Base-by-base conservation (phyloP, 345 rosid genomes). In the Ceriops zippeliana region DNA sequence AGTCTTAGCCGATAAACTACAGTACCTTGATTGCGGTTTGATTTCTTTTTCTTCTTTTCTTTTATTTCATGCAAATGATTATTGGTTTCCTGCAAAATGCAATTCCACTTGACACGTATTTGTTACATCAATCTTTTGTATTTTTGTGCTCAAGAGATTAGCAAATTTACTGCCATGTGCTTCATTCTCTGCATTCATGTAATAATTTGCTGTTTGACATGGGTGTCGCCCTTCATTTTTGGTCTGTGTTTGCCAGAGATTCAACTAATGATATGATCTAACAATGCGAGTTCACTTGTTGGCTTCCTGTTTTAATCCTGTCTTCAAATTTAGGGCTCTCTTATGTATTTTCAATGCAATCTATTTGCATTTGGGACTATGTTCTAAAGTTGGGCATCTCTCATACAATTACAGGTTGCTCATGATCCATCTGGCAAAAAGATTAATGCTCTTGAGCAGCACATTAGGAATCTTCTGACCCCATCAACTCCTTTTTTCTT, bases 391-490 rank as follows among this genome's bases (percentile, higher is more conserved):
- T 37, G 30, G 28, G 61, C 22, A 11, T 31, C 7, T 13, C 15
- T 34, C 8, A 2, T 51, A 51, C 37, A 56, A 61, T 73, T 62
- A 22, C 79, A 91, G 97, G 97, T 91, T 73, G 97, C 97, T 16
- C 83, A 91, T 70, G 89, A 91, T 63, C 97, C 97, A 65, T 75
- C 86, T 46, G 96, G 93, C n/a, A 86, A 87, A 61, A 87, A 89
- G 53, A 90, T 91, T 73, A 91, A 91, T 71, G 97, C 93, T 19
- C 88, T 91, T 79, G 87, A 86, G 86, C 97, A 91, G 83, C 97
- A 91, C 85, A 89, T 89, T 68, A 83, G 79, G 96, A 91, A 86
- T 80, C 85, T 91, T 52, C 78, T 91, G 30, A 28, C 76, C 54
- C 97, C 97, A 54, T 86, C 97, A 6, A 76, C 93, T 34, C 97